Conservation (phyloP, 495 filamentous ascomycete species). For the Lindgomyces ingoldianus region DNA sequence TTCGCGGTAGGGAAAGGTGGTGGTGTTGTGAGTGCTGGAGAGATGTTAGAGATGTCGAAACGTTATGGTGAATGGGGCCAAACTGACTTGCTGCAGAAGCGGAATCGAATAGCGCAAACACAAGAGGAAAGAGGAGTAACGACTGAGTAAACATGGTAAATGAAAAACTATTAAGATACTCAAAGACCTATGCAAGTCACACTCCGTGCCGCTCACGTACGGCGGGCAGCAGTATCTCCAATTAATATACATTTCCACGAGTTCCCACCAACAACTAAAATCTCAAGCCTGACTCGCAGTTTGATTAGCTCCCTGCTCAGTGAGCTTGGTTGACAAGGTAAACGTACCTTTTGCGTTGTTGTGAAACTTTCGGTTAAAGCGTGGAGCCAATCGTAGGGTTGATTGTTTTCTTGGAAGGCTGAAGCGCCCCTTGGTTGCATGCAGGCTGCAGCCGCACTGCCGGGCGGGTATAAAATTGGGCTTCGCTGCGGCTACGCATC, state of each 20-base stretch:
- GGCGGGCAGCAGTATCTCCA: too few species aligned
- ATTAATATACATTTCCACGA: too few species aligned
- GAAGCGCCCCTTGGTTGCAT: neutral
- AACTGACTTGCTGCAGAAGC: neutral
- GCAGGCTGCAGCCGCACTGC: neutral
- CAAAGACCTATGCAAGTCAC: neutral
- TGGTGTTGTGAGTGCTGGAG: neutral
- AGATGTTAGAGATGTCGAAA: neutral
- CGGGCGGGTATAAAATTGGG: neutral
- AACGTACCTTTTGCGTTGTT: neutral
- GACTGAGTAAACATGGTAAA: neutral
- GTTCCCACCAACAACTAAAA: too few species aligned
- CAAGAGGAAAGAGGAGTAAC: neutral
- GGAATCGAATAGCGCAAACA: neutral
- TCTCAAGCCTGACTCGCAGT: too few species aligned
- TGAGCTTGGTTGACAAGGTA: neutral
- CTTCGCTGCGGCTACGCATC: neutral
- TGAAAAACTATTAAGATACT: neutral
- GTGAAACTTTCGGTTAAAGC: neutral
- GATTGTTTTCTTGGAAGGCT: too few species aligned
- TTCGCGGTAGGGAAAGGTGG: neutral
- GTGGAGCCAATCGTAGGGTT: neutral
- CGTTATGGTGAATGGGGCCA: neutral
- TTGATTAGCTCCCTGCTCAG: neutral
- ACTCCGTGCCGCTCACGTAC: too few species aligned